These are phyloP conservation scores for Ceriops decandra DNA, from an alignment of 345 rosid species.

Conservation along the genomic window DNA sequence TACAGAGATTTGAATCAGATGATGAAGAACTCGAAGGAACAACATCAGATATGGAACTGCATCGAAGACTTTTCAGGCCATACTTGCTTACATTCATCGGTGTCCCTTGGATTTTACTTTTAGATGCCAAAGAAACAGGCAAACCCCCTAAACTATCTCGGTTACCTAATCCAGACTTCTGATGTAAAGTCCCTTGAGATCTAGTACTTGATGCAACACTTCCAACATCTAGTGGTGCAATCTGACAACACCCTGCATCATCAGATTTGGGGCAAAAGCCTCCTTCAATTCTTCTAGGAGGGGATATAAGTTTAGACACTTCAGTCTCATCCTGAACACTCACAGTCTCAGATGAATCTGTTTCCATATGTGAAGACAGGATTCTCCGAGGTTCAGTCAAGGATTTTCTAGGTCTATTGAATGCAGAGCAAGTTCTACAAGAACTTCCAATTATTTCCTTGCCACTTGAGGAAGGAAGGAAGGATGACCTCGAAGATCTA, in stretches of 20 bases:
- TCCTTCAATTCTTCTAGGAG: constrained; percentile 43
- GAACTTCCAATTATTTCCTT: constrained; percentile 71
- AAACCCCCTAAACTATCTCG: constrained; percentile 32
- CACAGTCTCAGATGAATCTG: constrained; percentile 71
- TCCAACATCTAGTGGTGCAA: constrained; percentile 32
- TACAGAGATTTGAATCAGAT: constrained; percentile 41
- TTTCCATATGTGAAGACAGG: constrained; percentile 35
- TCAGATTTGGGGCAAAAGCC: constrained; percentile 30
- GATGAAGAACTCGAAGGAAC: constrained; percentile 44
- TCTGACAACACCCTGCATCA: constrained; percentile 30
- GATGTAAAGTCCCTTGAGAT: constrained; percentile 41
- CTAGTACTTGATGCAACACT: constrained; percentile 45
- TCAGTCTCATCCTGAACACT: constrained; percentile 54
- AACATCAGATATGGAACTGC: constrained; percentile 55
- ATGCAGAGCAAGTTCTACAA: constrained; percentile 42
- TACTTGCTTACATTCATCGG: constrained; percentile 34
- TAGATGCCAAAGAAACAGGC: constrained; percentile 35
- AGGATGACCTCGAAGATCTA: constrained; percentile 50
- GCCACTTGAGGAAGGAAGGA: constrained; percentile 45
- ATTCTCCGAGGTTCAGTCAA: constrained; percentile 47
- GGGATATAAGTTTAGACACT: constrained; percentile 29
- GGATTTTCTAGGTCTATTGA: constrained; percentile 33
- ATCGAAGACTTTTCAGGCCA: constrained; percentile 46
- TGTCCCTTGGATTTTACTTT: constrained; percentile 39
- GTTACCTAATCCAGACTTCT: constrained; percentile 42